phyloP scores from a whole-genome alignment of 192 early-diverging fungal genomes.

The Backusella circina region DNA sequence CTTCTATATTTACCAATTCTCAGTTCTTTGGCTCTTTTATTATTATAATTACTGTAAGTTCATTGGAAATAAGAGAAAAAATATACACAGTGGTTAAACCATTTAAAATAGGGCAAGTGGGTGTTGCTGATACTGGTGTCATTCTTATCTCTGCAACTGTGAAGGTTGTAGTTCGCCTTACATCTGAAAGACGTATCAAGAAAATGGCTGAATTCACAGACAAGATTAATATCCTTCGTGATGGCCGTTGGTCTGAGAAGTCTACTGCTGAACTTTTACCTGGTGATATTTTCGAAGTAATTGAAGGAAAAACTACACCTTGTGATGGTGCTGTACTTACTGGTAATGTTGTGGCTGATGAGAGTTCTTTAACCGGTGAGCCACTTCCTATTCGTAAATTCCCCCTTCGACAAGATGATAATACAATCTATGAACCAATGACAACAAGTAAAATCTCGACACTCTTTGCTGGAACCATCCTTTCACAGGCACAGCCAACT shows the following conservation, averaged over 20 bases:
- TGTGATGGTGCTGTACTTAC: slow-evolving; percentile 46
- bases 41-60: slow-evolving; percentile 43
- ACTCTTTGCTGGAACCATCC: slow-evolving; percentile 54
- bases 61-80: background rate
- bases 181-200: slow-evolving; percentile 52
- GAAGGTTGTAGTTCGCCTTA: slow-evolving; percentile 46
- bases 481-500: slow-evolving; percentile 46
- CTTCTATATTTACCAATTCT: slow-evolving; percentile 54
- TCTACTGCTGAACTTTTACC: slow-evolving; percentile 57
- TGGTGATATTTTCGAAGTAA: slow-evolving; percentile 65
- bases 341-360: slow-evolving; percentile 65
- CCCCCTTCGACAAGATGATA: slow-evolving; percentile 42
- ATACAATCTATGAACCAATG: slow-evolving; percentile 12
- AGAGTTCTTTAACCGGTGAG: slow-evolving; percentile 64
- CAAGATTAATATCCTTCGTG: slow-evolving; percentile 47
- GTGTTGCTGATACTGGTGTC: slow-evolving; percentile 47
- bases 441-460: slow-evolving; percentile 43
- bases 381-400: slow-evolving; percentile 67
- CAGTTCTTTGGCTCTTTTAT: slow-evolving; percentile 50
- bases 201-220: slow-evolving; percentile 55
- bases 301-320: slow-evolving; percentile 39
- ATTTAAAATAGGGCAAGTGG: slow-evolving; percentile 35
- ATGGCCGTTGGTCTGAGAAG: slow-evolving; percentile 49
- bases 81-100: background rate
- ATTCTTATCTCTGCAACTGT: slow-evolving; percentile 48